Base-by-base conservation (phyloP, 2,329 filamentous ascomycete species). In the Escovopsis weberi region DNA sequence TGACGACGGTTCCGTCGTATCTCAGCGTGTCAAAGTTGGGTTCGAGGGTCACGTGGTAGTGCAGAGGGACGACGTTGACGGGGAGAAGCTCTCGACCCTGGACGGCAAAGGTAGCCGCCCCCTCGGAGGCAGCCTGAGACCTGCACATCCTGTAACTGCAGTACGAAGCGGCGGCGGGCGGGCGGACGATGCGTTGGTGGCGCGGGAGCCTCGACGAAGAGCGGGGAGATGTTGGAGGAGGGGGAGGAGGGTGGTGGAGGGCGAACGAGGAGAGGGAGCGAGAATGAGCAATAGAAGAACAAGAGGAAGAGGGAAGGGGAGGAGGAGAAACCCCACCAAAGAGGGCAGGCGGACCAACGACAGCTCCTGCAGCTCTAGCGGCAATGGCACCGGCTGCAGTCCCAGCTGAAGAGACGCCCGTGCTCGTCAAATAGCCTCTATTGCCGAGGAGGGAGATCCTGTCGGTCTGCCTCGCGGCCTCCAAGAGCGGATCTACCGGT, bases 11-110 rank as follows among this genome's bases (percentile, higher is more conserved):
- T 50, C 89, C 89, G 46, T 89, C 75, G 59, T 89, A 96, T 49
- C 78, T 86, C 63, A 91, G 86, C 50, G 82, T 87, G 53, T 83
- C 74, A 53, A 96, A 84, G 67, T 95, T 78, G 43, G 89, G 87
- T 67, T 96, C 91, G 48, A 96, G 72, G 1, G 85, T 91, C 53
- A 96, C 66, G 61, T 94, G 78, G 65, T 96, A 96, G 67, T 96
- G 87, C 34, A 73, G 66, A n/a, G 89, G 88, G 61, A 89, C 82
- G 55, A 95, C 86, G 58, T 95, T 94, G 64, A 80, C 79, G 41
- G 89, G 91, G 53, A 96, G 73, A 50, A 96, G 81, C 68, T 94
- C 83, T 54, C 89, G 80, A 34, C 50, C 54, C 15, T 56, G 64
- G 38, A 43, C 32, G 26, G 38, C 43, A 18, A 44, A 39, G 18